Base-by-base conservation (phyloP, 1,284 basidiomycete species). In the Peniophora sp. region DNA sequence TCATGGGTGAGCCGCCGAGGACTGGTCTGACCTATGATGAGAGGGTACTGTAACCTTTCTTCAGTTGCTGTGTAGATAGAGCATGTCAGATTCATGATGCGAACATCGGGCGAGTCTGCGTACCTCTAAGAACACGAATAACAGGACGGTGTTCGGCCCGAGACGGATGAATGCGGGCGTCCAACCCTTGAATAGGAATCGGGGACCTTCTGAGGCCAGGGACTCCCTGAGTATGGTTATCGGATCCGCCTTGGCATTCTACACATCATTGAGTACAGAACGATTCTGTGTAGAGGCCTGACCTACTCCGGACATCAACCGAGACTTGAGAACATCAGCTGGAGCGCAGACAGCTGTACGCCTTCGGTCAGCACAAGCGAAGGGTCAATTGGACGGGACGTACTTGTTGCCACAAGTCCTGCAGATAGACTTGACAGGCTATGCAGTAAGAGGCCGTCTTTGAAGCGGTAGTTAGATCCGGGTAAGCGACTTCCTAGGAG, bases 181-280 rank as follows among this genome's bases (percentile, higher is more conserved):
- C 90, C 90, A 90, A 34, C 92, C 88, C 63, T 91, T 92, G 72
- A 96, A 92, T 55, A 95, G 74, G 67, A 93, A 93, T 55, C 75
- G 71, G 1, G 83, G 74, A 0, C 93, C 92, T 71, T 96, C 92
- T 56, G 82, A 72, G 35, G 74, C 74, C 41, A 89, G 65, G 1
- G 85, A 85, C 34, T 65, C 69, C 25, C 65, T 68, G 17, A 89
- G 64, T 34, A 88, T 71, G 49, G 78, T 71, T 20, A 78, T 41
- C 3, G 79, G 69, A 16, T 66, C 69, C 2, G 69, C 62, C 14
- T 74, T 69, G 44, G 48, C 25, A 23, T 24, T 35, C 20, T 20
- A 20, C 12, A 24, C 12, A 20, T 32, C 17, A 46, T 19, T 39
- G 20, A 36, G 25, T 23, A 22, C 16, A 20, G 12, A 48, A n/a